Conservation (phyloP, 257 asterid genomes). For the Solanum paucissectum region DNA sequence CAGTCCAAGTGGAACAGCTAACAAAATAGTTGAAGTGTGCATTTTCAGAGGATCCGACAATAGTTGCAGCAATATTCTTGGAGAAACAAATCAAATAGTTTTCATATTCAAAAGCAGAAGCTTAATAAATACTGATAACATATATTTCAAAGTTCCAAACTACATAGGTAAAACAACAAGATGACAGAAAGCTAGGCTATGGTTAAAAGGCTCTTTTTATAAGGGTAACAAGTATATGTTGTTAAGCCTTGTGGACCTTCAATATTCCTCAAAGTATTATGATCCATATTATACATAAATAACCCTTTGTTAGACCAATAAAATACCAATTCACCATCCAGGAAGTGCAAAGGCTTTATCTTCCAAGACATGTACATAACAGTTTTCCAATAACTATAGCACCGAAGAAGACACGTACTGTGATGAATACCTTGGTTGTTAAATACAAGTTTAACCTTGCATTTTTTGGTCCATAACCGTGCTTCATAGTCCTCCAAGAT, state of each 20-base stretch:
- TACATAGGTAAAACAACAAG: neutral
- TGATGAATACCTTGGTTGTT: neutral
- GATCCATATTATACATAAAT: neutral
- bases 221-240: neutral
- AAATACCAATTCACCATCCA: neutral
- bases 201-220: neutral
- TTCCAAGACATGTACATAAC: neutral
- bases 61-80: neutral
- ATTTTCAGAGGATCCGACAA: neutral
- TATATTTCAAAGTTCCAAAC: neutral
- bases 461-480: neutral
- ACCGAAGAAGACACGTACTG: neutral
- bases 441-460: neutral
- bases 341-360: too few relatives aligned
- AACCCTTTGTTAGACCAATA: neutral
- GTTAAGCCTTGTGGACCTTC: neutral
- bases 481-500: neutral
- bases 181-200: neutral
- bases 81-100: neutral
- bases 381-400: neutral
- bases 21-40: neutral
- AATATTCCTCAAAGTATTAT: neutral
- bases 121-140: neutral
- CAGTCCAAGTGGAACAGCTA: constrained; percentile 31
- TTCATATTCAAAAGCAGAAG: neutral